Percentiles rank a stretch among this genome's conserved stretches.
Evolutionary conservation across 129 eudicot genomes (phyloP).

Genomic region (Chrysanthemum makinoi): DNA sequence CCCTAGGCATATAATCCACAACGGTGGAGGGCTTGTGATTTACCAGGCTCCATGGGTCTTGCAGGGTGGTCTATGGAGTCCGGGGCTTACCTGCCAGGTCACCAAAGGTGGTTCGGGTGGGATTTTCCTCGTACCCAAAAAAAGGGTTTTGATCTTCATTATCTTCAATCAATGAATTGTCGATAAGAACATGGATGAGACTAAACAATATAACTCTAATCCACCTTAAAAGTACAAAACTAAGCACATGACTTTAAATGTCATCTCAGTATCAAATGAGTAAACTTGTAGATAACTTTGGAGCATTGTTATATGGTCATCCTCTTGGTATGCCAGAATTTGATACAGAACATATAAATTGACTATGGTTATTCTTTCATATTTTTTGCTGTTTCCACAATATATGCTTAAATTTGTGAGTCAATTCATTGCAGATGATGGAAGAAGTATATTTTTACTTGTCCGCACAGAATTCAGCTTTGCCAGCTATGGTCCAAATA

Average conservation of each 20-base stretch:
- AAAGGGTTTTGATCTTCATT: background rate
- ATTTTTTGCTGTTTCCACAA: conserved; percentile 3
- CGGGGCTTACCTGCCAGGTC: no score
- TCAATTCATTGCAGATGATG: conserved; percentile 70
- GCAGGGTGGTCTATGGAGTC: no score
- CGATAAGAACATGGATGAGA: conserved; percentile 3
- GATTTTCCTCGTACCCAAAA: no score
- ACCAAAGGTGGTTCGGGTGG: no score
- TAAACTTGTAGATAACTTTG: conserved; percentile 4
- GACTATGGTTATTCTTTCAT: conserved; percentile 12
- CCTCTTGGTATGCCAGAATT: conserved; percentile 8
- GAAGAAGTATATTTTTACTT: conserved; percentile 84
- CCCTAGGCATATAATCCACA: no score
- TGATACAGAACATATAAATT: background rate
- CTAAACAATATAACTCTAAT: background rate
- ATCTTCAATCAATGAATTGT: conserved; percentile 6
- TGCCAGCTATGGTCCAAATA: conserved; percentile 95
- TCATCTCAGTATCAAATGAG: conserved; percentile 4
- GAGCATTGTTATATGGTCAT: background rate
- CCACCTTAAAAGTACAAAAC: conserved; percentile 3
- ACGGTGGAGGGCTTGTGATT: no score
- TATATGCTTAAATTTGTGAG: background rate
- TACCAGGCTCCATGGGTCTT: no score
- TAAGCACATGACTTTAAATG: background rate
- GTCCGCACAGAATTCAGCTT: conserved; percentile 77